A percentile compares a stretch with the other conserved stretches of the same genome.
phyloP scores from a whole-genome alignment of 441 rosid species.

The Erodium moschatum region DNA sequence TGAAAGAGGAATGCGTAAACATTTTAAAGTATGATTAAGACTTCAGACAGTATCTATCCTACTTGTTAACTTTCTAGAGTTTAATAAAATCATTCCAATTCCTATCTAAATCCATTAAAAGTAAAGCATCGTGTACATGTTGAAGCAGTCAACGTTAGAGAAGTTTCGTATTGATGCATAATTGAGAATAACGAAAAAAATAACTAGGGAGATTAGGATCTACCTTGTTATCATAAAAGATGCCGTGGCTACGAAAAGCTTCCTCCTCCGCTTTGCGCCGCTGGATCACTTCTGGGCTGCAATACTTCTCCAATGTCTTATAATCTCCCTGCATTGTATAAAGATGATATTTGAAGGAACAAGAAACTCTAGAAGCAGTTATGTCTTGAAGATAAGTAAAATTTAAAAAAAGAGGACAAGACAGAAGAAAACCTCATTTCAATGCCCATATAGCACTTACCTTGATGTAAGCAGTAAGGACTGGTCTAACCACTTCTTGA shows the following conservation, averaged over 20 bases:
- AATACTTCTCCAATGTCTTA: conserved; percentile 65
- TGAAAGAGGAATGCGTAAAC: neutral
- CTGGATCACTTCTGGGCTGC: conserved; percentile 62
- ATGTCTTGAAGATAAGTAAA: neutral
- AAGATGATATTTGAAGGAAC: neutral
- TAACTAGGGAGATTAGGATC: neutral
- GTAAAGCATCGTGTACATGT: neutral
- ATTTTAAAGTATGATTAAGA: neutral
- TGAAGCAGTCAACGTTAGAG: neutral
- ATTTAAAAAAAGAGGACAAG: neutral
- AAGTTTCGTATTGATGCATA: neutral
- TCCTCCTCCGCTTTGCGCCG: conserved; percentile 66
- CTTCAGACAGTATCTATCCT: neutral
- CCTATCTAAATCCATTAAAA: neutral
- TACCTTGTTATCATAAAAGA: conserved; percentile 79
- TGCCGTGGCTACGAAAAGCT: conserved; percentile 57
- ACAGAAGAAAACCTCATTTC: neutral
- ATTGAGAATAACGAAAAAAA: neutral
- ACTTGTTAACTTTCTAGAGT: neutral
- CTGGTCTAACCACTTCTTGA: conserved; percentile 76
- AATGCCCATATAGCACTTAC: conserved; percentile 25
- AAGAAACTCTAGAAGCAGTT: neutral
- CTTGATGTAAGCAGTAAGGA: conserved; percentile 68
- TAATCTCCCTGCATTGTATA: conserved; percentile 46
- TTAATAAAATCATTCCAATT: conserved; percentile 1